Base-by-base conservation (phyloP, 164 flowering plant species). In the Macadamia tetraphylla region DNA sequence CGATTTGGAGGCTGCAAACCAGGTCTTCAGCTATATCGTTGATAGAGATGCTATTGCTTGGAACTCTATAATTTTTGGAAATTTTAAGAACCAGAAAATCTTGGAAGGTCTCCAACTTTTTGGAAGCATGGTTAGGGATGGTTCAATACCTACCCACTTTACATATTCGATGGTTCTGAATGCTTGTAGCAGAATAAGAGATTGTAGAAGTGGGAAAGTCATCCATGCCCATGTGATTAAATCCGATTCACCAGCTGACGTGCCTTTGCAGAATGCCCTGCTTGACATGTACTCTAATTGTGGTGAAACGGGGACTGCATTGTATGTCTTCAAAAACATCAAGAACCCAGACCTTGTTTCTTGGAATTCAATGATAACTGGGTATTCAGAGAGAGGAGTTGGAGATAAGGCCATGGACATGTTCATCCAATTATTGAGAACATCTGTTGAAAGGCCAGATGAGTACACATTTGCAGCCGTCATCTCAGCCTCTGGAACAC, bases 291-390 rank as follows among this genome's bases (percentile, higher is more conserved):
- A 91, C 63, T 84, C 79, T 67, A 88, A 76, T 60, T 88, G 89
- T 64, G 83, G 86, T 11, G 80, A 85, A 53, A 68, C 60, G 9
- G 52, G 70, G 48, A 66, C 78, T 3, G 97, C 90, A n/a, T 75
- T 63, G 61, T 49, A 12, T n/a, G 71, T 88, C 6, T 93, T 93
- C 69, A 73, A 63, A 7, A 76, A 76, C 67, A 85, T 84, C 18
- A 71, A 80, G 62, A 68, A 55, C 17, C 92, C 84, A 13, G 90
- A 89, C 75, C 71, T 85, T 53, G 96, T 89, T 58, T 81, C 98
- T 3, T 92, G 94, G 95, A 93, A 93, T 75, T 74, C 97, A 4
- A 81, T 93, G 78, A 87, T 91, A 53, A 65, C 87, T 13, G 92
- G 92, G 67, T 85, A 53, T 76, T 66, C 89, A 2, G 84, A 81